Base-by-base conservation (phyloP, 352 stramenopile genomes). In the Halophytophthora polymorphica region DNA sequence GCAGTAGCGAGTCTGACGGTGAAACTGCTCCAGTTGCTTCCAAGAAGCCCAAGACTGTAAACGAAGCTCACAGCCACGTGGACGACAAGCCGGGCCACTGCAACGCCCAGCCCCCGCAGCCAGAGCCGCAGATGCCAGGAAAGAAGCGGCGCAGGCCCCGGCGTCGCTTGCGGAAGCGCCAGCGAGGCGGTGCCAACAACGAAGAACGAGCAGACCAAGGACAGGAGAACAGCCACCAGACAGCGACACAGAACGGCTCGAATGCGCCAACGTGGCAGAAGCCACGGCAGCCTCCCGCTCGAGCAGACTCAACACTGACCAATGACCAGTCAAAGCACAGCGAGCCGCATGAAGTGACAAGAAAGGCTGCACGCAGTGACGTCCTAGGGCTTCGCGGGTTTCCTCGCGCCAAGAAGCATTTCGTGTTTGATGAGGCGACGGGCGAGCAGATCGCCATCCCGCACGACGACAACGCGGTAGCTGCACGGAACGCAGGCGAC, bases 391-490 rank as follows among this genome's bases (percentile, higher is more conserved):
- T 29, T 35, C 45, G 58, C 48, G 50, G 45, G 0, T 66, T 57
- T 50, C 46, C 52, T 50, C 56, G 31, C 23, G 31, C 53, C 4
- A 77, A 65, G 23, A 51, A 34, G 22, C 72, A 83, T 44, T 45
- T 83, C 10, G 57, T 71, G 18, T 83, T 83, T 57, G 72, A 75
- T 14, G 55, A 64, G 39, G 48, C 22, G 39, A 68, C 53, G 19
- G 58, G 63, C 5, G 56, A 83, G 33, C 46, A 50, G 6, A 36
- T 61, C n/a, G 35, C 21, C 19, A 41, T 51, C 13, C 29, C 61
- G 14, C 50, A 56, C 41, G 18, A 44, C 29, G 38, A 59, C n/a
- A n/a, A n/a, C n/a, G n/a, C n/a, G n/a, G n/a, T n/a, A n/a, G n/a
- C n/a, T n/a, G n/a, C n/a, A n/a, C n/a, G n/a, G n/a, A n/a, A n/a